Base-by-base conservation (phyloP, 768 basidiomycete genomes). In the Coprinopsis cinerea region DNA sequence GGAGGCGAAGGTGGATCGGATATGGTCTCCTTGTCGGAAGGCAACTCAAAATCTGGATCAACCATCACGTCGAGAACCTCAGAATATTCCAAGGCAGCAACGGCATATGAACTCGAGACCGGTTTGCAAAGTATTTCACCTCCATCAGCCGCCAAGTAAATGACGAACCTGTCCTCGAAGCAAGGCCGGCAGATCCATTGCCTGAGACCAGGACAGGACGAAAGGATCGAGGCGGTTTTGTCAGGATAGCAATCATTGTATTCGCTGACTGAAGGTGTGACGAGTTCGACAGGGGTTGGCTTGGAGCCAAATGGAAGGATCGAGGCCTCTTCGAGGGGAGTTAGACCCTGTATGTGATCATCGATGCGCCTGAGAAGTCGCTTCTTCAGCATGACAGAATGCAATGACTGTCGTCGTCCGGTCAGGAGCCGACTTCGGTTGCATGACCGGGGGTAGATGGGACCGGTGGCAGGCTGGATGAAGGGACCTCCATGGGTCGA, bases 171-270 rank as follows among this genome's bases (percentile, higher is more conserved):
- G 49, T 90, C 85, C 64, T 91, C 88, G 61, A 87, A 89, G 60
- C 83, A 84, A 22, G 84, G 82, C 2, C 88, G 82, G 30, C 72
- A 69, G 53, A 79, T 72, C 88, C 88, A 91, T n/a, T 67, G 74
- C 36, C 73, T 74, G 40, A 91, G 68, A 48, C 84, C 82, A 13
- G 68, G 67, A 59, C 82, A 83, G 34, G 65, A 64, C n/a, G 58
- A 60, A 30, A 66, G 67, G 34, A 71, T 58, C 32, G 56, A 59
- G n/a, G 60, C 59, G 44, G 61, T 57, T 37, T 58, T 58, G 36
- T 62, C 57, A n/a, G 67, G 69, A 40, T 64, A 66, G 28, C 63
- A 53, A 35, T 70, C 70, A 59, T 67, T 49, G 53, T 49, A 55
- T 48, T 53, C 50, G 15, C 56, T 51, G 45, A 64, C 55, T 55